A percentile compares a stretch with the other conserved stretches of the same genome.
phyloP scores from a whole-genome alignment of 2,329 filamentous ascomycete genomes.

The Aspergillus sp. region DNA sequence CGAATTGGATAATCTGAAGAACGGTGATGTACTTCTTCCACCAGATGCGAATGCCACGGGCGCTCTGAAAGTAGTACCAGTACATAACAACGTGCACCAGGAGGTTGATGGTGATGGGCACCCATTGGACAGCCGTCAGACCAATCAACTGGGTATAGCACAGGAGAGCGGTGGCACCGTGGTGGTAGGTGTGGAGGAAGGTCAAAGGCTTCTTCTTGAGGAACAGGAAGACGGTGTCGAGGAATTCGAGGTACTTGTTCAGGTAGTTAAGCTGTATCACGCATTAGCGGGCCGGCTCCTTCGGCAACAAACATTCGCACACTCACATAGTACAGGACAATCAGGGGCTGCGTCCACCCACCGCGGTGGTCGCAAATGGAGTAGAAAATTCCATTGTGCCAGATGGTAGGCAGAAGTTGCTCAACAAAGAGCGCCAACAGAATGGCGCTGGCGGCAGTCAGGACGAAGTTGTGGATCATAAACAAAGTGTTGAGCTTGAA shows the following conservation, averaged over 20 bases:
- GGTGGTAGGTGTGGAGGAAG: constrained; percentile 99
- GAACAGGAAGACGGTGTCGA: constrained; percentile 95
- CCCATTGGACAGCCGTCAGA: constrained; percentile 91
- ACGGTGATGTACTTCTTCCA: constrained; percentile 99
- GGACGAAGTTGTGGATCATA: constrained; percentile 94
- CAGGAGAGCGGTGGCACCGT: constrained; percentile 91
- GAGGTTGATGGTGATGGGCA: constrained; percentile 88
- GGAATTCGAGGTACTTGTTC: constrained; percentile 93
- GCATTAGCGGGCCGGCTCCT: constrained; percentile 36
- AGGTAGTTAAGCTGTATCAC: constrained; percentile 82
- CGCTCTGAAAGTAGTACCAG: constrained; percentile 99
- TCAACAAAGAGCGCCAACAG: constrained; percentile 85
- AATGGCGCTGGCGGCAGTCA: constrained; percentile 79
- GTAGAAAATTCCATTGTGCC: constrained; percentile 79
- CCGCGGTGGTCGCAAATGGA: constrained; percentile 75
- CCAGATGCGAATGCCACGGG: constrained; percentile 92
- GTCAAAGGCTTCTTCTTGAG: constrained; percentile 99
- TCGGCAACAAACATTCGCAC: background rate
- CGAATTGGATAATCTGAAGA: constrained; percentile 94
- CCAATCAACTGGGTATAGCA: constrained; percentile 98
- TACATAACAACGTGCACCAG: constrained; percentile 98
- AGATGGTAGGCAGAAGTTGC: constrained; percentile 82
- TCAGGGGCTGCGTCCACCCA: constrained; percentile 90
- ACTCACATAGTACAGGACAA: constrained; percentile 95
- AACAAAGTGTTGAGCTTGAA: constrained; percentile 88